These are phyloP conservation scores for Penicillium parvum DNA, from an alignment of 495 filamentous ascomycete genomes.

Conservation along the genomic window DNA sequence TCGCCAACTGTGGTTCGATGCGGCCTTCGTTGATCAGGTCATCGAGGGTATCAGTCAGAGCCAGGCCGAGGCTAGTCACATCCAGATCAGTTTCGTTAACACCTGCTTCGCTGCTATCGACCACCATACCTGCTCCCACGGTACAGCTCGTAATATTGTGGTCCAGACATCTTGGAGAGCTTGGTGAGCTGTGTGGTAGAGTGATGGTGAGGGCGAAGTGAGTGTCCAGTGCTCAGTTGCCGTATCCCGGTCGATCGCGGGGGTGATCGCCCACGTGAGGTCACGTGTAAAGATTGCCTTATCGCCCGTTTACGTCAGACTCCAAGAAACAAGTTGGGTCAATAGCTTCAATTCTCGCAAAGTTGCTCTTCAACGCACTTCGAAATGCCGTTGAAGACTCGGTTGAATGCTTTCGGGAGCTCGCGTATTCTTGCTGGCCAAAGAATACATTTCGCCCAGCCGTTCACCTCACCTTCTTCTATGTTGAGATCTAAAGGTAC, in stretches of 20 bases:
- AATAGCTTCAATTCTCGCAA: not conserved
- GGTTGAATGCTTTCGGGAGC: not conserved
- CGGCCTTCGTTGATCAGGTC: constrained; percentile 86
- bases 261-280: constrained; percentile 11
- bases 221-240: constrained; percentile 21
- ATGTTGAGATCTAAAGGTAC: constrained; percentile 9
- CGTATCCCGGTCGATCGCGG: constrained; percentile 8
- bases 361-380: not conserved
- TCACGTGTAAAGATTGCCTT: constrained; percentile 12
- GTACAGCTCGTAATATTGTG: constrained; percentile 87
- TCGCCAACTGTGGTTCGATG: constrained; percentile 96
- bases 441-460: not conserved
- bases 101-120: not conserved
- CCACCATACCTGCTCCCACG: constrained; percentile 81
- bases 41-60: constrained; percentile 94
- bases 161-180: constrained; percentile 28
- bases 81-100: constrained; percentile 12
- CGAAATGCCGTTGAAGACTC: not conserved
- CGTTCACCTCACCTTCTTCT: constrained; percentile 5
- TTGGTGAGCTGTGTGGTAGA: constrained; percentile 2
- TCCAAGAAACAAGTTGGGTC: not conserved
- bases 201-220: constrained; percentile 5
- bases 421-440: not conserved
- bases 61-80: constrained; percentile 70
- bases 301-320: constrained; percentile 14